Percentiles rank a stretch among this genome's conserved stretches.
Evolutionary conservation across 2,329 filamentous ascomycete species (phyloP).

Genomic region (Tricladium varicosporioides): DNA sequence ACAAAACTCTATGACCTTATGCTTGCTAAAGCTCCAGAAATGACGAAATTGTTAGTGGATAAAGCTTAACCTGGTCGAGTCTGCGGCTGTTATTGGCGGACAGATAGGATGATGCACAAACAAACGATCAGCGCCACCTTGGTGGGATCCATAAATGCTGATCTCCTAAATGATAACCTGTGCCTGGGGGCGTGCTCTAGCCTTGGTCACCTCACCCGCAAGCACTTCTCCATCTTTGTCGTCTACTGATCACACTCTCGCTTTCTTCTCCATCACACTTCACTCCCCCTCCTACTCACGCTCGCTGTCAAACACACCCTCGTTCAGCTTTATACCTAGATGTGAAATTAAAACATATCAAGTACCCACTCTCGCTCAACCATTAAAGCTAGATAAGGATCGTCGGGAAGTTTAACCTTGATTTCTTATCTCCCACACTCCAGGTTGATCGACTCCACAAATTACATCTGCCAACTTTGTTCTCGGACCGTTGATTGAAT

Average conservation of each 20-base stretch:
- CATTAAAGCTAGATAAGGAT: neutral
- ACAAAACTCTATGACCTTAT: no score
- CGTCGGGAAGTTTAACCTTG: neutral
- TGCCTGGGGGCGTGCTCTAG: neutral
- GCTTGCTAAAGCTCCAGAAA: no score
- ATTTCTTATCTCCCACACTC: conserved; percentile 1
- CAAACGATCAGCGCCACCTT: no score
- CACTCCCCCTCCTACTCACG: neutral
- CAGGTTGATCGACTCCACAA: no score
- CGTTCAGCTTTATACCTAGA: neutral
- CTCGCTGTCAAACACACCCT: neutral
- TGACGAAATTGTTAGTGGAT: no score
- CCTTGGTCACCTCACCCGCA: neutral
- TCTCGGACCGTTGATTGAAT: no score
- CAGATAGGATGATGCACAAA: no score
- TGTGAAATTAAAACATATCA: neutral
- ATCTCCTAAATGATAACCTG: neutral
- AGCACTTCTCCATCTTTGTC: neutral
- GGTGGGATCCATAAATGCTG: no score
- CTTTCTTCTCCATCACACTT: neutral
- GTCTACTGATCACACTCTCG: neutral
- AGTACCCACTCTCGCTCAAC: neutral
- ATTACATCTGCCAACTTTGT: neutral
- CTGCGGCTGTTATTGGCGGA: no score
- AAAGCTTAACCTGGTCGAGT: no score